phyloP scores from a whole-genome alignment of 148 eudicot species.

The Rhododendron mucronatum region DNA sequence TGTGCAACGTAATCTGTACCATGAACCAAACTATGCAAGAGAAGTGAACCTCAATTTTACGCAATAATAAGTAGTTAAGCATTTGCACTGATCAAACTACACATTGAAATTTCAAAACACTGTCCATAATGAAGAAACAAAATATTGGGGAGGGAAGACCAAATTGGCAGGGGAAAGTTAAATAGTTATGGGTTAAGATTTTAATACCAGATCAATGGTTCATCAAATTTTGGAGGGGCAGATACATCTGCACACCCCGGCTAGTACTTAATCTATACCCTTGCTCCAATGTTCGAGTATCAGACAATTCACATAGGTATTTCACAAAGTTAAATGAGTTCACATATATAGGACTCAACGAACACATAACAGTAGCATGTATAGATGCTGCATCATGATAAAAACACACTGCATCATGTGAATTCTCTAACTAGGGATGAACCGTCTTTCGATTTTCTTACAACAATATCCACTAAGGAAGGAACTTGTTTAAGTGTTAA shows the following conservation, averaged over 20 bases:
- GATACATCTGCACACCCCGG: neutral
- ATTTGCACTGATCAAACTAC: neutral
- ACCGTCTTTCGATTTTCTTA: neutral
- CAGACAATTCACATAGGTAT: neutral
- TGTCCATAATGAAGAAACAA: neutral
- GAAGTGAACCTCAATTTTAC: neutral
- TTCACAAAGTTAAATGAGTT: neutral
- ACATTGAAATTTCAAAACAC: neutral
- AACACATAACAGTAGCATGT: neutral
- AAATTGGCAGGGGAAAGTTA: neutral
- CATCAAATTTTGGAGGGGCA: neutral
- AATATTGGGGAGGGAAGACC: neutral
- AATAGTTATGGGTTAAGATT: neutral
- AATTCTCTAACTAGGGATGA: neutral
- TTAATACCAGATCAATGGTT: neutral
- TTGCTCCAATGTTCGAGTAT: neutral
- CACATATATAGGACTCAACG: neutral
- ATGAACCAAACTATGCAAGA: neutral
- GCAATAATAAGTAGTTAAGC: neutral
- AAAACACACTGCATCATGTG: neutral
- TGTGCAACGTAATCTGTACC: conserved; percentile 8
- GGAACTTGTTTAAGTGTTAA: conserved; percentile 1
- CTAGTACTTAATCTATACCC: neutral
- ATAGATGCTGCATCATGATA: neutral
- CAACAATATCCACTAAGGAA: neutral